Percentiles rank a stretch among this genome's conserved stretches.
phyloP scores from a whole-genome alignment of 257 asterid genomes.

The Solanum chiquidenum region DNA sequence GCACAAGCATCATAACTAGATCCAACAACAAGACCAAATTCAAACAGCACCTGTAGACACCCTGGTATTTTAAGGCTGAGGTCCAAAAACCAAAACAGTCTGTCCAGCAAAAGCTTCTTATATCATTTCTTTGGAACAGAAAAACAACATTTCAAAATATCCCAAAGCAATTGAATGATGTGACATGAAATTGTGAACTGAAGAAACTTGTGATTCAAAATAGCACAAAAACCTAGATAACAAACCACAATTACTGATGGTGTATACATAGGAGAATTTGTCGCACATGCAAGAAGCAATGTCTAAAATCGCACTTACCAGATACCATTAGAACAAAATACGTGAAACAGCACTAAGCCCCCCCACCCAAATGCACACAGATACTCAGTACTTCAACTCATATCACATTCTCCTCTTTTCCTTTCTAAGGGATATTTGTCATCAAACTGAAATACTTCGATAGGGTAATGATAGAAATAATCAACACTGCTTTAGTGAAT shows the following conservation, averaged over 20 bases:
- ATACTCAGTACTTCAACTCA: background rate
- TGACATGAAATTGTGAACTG: background rate
- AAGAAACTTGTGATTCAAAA: background rate
- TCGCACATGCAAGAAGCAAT: background rate
- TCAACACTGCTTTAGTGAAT: background rate
- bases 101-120: background rate
- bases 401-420: background rate
- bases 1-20: background rate
- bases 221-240: background rate
- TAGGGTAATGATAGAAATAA: background rate
- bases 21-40: background rate
- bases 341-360: background rate
- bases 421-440: background rate
- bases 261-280: background rate
- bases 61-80: background rate
- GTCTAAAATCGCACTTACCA: background rate
- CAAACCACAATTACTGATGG: background rate
- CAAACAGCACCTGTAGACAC: background rate
- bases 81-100: background rate
- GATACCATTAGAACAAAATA: background rate
- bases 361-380: background rate
- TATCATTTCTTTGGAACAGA: background rate
- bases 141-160: background rate
- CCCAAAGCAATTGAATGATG: background rate
- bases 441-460: background rate